Evolutionary conservation across 257 asterid genomes (phyloP), one percentile per base, ranked within the genome.

Genomic region (Nicotiana sylvestris): DNA sequence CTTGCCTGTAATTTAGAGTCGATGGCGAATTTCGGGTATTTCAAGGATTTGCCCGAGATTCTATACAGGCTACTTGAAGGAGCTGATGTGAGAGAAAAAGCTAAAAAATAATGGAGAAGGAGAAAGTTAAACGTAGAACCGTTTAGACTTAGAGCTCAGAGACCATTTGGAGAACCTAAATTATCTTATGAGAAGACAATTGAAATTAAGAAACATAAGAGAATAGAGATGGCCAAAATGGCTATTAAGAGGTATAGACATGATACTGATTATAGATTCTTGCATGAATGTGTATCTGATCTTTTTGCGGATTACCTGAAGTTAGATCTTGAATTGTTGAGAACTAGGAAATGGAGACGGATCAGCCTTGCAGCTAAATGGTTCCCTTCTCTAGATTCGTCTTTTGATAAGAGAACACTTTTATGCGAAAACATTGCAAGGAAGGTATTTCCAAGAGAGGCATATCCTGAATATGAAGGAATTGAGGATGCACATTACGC

Each of bases 321-420:
- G 81, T 68, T 83, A 9, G 94, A 92, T 30, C 32, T 88, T 85
- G 77, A 86, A 29, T 12, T 21, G 66, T 62, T 88, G 83, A 65
- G 35, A 6, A 78, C 87, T 3, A 87, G 89, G 16, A 61, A 61
- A 1, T 9, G 25, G 33, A 2, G 1, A 6, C 77, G 74, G 25
- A 88, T 89, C 58, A 85, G 91, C 82, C 90, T 90, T 39, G 90
- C 92, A 2, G 89, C 90, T 1, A 92, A 92, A 37, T 92, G 96
- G 96, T 92, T 94, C 65, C 94, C 93, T 6, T 87, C 92, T 0
- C 62, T 89, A 11, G 88, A 89, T 66, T 89, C 94, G 0, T 84
- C 91, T 0, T 91, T 80, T 35, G 93, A 91, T 37, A 62, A 49
- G 39, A 5, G 74, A 1, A 91, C 95, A 0, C 86, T 90, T 4